Conservation (phyloP, 2,329 filamentous ascomycete genomes). For the Sarocladium brachiariae region DNA sequence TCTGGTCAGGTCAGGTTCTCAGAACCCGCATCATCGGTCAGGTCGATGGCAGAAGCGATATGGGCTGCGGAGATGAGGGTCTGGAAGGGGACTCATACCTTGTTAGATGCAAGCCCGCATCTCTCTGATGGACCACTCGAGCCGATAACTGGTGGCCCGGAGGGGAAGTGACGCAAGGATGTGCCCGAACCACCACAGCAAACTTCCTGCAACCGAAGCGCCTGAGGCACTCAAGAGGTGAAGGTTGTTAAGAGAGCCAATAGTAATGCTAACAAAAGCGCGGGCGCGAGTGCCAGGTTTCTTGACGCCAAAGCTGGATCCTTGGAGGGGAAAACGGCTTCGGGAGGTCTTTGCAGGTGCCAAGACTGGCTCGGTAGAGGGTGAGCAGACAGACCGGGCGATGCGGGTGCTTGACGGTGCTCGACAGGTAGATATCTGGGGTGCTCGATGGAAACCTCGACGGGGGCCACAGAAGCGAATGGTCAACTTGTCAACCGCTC, state of each 20-base stretch:
- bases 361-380: neutral
- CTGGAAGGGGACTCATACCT: neutral
- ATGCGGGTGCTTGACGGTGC: neutral
- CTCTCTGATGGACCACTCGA: neutral
- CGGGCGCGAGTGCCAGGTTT: neutral
- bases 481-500: too few species aligned
- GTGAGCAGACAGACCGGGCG: neutral
- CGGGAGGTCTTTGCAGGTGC: neutral
- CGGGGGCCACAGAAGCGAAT: neutral
- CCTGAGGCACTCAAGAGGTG: neutral
- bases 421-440: neutral
- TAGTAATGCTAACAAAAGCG: neutral
- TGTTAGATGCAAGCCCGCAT: conserved; percentile 6
- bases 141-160: neutral
- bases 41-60: neutral
- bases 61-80: neutral
- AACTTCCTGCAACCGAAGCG: neutral
- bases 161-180: conserved; percentile 4
- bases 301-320: neutral
- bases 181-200: neutral
- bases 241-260: neutral
- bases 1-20: too few species aligned
- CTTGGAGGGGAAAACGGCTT: neutral
- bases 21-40: neutral
- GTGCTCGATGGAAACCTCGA: neutral